Percentiles rank a stretch among this genome's conserved stretches.
phyloP scores from a whole-genome alignment of 116 monocot species.

The Iris pallida region DNA sequence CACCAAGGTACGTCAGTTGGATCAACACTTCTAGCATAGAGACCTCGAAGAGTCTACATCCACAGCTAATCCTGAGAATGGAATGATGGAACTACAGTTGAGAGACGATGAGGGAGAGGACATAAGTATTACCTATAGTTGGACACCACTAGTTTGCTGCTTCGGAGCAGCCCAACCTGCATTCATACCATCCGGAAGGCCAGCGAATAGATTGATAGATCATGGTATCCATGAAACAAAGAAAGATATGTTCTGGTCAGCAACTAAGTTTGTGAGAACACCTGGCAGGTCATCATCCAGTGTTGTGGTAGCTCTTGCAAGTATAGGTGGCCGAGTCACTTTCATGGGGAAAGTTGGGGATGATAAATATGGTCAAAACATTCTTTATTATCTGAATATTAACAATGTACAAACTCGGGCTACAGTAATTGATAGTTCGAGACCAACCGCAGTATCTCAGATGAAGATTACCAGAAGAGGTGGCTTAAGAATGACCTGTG shows the following conservation, averaged over 20 bases:
- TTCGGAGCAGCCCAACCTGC: constrained; percentile 73
- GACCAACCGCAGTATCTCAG: constrained; percentile 51
- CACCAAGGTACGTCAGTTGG: no score
- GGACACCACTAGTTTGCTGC: constrained; percentile 87
- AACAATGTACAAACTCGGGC: constrained; percentile 73
- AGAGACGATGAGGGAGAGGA: no score
- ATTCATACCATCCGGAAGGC: constrained; percentile 81
- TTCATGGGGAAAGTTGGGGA: constrained; percentile 94
- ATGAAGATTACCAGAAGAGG: constrained; percentile 70
- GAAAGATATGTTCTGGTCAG: constrained; percentile 72
- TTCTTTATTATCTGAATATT: constrained; percentile 59
- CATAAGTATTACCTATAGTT: constrained; percentile 48
- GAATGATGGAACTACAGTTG: no score
- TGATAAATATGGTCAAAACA: no score
- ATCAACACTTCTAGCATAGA: no score
- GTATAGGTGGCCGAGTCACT: constrained; percentile 60
- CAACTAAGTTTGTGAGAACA: constrained; percentile 64
- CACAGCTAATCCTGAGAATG: no score
- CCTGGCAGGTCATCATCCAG: constrained; percentile 69
- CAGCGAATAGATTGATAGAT: constrained; percentile 77
- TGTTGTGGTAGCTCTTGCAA: constrained; percentile 81
- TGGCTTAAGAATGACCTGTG: constrained; percentile 43
- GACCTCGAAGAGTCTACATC: no score
- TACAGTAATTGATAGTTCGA: constrained; percentile 41
- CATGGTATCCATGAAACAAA: constrained; percentile 62